A percentile compares a stretch with the other conserved stretches of the same genome.
Conservation (phyloP, 2,329 filamentous ascomycete species). For the Cordyceps farinosa region DNA sequence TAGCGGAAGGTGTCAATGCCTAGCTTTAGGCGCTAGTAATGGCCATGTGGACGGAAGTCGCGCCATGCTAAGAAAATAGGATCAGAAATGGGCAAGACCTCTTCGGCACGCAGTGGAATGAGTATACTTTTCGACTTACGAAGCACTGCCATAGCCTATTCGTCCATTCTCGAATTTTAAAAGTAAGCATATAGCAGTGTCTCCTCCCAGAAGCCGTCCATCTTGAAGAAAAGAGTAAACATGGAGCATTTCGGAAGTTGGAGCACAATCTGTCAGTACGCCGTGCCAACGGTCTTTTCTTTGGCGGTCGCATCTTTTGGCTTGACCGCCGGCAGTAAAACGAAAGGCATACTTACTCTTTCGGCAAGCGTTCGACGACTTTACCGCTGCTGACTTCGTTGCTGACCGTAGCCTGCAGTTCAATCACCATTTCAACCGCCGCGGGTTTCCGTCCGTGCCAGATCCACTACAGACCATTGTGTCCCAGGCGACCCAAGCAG, state of each 20-base stretch:
- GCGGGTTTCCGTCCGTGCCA: neutral
- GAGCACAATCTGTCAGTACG: neutral
- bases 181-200: neutral
- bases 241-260: neutral
- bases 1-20: neutral
- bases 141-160: neutral
- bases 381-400: neutral
- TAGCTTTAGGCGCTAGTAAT: neutral
- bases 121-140: neutral
- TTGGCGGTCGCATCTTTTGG: neutral
- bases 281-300: neutral
- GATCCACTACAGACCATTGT: neutral
- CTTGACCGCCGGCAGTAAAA: neutral
- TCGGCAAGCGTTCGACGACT: neutral
- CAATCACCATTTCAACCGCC: neutral
- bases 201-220: neutral
- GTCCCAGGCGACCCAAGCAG: neutral
- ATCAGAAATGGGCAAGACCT: neutral
- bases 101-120: neutral
- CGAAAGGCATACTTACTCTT: neutral
- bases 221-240: neutral
- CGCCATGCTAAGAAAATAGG: neutral
- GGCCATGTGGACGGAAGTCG: neutral
- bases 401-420: neutral
- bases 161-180: neutral